These are phyloP conservation scores for Lolium rigidum DNA, from an alignment of 176 grass and related monocot species.

Conservation along the genomic window DNA sequence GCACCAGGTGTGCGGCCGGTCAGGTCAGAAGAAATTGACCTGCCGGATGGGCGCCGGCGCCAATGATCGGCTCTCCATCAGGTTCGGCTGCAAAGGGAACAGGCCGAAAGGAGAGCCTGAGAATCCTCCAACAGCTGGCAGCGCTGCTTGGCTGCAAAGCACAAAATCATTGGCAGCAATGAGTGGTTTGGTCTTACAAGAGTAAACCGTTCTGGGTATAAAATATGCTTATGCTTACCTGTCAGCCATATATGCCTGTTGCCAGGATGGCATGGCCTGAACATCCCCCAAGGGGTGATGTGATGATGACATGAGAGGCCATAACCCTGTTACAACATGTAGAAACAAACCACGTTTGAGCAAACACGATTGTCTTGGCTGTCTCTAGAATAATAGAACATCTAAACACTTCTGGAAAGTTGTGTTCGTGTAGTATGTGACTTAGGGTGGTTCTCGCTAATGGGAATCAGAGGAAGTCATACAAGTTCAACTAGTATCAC, in stretches of 20 bases:
- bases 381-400: not conserved
- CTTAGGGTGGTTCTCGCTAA: too few species aligned
- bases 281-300: conserved; percentile 50
- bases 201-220: not conserved
- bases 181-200: not conserved
- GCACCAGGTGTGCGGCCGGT: conserved; percentile 13
- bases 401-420: conserved; percentile 1
- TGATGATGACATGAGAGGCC: conserved; percentile 65
- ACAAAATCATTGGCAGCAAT: not conserved
- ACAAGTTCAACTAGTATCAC: not conserved
- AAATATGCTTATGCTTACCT: conserved; percentile 40
- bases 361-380: not conserved
- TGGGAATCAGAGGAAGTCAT: not conserved
- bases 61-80: conserved; percentile 62
- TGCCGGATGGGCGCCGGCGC: conserved; percentile 69
- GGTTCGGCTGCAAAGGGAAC: conserved; percentile 50
- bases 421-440: not conserved
- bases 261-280: conserved; percentile 55
- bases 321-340: conserved; percentile 52
- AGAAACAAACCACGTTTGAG: not conserved
- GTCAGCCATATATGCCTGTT: conserved; percentile 51
- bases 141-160: conserved; percentile 53
- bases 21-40: conserved; percentile 66
- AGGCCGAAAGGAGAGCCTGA: conserved; percentile 48
- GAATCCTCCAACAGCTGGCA: conserved; percentile 52